Evolutionary conservation across 495 filamentous ascomycete species (phyloP), one percentile per base, ranked within the genome.

Genomic region (Trichoderma erinaceum): DNA sequence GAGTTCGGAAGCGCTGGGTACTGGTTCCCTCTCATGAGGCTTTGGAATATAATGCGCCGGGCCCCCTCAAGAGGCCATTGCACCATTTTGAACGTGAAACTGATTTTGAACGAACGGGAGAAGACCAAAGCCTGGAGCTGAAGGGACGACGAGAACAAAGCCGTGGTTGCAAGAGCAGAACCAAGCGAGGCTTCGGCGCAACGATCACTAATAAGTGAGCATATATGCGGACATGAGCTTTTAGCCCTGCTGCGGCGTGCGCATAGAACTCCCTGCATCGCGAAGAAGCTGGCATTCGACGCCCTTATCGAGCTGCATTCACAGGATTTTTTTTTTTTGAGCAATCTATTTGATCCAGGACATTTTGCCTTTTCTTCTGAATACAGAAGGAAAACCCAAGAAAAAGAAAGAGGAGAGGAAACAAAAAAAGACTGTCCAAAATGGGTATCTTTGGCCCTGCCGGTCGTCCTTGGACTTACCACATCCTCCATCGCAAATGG

Each of bases 401-500:
- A 38, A 38, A 10, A 38, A 38, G 5, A 38, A 38, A 0, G 8
- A 38, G 35, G 35, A 38, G 7, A 38, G 5, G 35, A 38, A 38
- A 5, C 35, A 38, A 5, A 5, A 38, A 38, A 38, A 38, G 35
- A 7, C n/a, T n/a, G n/a, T 48, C 23, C 56, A 61, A 61, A 18
- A 61, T 61, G 56, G 56, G 66, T 38, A 35, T 29, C 35, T 35
- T 70, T 10, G 56, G 25, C 25, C 13, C 56, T 7, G 0, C 4
- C 1, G 7, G 11, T 13, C 56, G 56, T 12, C 56, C 56, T 27
- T 61, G 67, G 79, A 73, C 72, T 44, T 83, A 83, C 69, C 71
- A 72, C 38, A 70, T 81, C 65, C 65, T 82, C 8, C 81, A 74
- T 56, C 79, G 85, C 75, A 78, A 81, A 77, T 93, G 92, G 88